Conservation (phyloP, 225 moss, liverwort and hornwort genomes). For the Bryoerythrophyllum caledonicum region DNA sequence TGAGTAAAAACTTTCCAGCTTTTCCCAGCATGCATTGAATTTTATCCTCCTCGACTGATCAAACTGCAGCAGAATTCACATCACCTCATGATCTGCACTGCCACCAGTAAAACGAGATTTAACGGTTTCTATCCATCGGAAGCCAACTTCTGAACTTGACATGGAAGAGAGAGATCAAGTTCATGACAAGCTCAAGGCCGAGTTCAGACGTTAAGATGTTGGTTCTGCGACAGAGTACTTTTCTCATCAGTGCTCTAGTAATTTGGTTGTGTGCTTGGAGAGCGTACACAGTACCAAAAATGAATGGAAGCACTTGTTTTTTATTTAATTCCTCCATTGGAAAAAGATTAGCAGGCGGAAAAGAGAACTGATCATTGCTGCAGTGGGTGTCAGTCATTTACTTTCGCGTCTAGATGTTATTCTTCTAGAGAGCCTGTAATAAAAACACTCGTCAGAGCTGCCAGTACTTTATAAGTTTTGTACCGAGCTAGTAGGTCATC, state of each 20-base stretch:
- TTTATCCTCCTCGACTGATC: not conserved
- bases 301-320: too few species aligned
- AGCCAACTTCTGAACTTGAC: not conserved
- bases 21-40: not conserved
- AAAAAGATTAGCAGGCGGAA: too few species aligned
- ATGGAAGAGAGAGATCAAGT: too few species aligned
- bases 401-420: not conserved
- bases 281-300: too few species aligned
- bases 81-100: not conserved
- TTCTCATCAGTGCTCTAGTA: too few species aligned
- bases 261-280: too few species aligned
- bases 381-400: not conserved
- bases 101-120: slow-evolving; percentile 1
- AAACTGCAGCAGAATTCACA: too few species aligned
- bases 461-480: not conserved
- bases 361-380: not conserved
- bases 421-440: not conserved
- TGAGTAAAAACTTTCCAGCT: not conserved
- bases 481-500: slow-evolving; percentile 1
- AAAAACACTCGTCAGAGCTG: not conserved
- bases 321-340: too few species aligned
- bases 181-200: too few species aligned
- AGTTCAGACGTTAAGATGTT: too few species aligned
- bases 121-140: slow-evolving; percentile 14
- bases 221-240: too few species aligned